Conservation (phyloP, 805 yeast species). For the Starmerella khaoyaiensis region DNA sequence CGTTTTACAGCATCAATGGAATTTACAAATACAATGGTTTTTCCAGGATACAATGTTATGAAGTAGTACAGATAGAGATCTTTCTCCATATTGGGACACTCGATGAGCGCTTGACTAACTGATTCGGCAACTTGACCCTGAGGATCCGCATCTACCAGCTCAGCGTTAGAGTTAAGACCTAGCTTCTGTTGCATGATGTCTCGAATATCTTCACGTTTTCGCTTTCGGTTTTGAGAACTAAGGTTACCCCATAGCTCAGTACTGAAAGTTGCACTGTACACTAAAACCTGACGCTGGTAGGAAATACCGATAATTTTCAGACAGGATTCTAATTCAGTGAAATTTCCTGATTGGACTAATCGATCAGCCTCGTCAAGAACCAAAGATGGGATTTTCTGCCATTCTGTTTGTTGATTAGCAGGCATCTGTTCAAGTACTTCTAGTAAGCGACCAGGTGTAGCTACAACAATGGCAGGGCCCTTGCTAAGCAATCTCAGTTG, state of each 20-base stretch:
- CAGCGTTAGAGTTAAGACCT: slow-evolving; percentile 55
- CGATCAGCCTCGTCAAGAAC: slow-evolving; percentile 96
- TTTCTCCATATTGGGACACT: slow-evolving; percentile 81
- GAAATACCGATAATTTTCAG: slow-evolving; percentile 50
- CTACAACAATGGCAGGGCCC: slow-evolving; percentile 70
- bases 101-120: slow-evolving; percentile 75
- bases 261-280: slow-evolving; percentile 79
- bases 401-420: slow-evolving; percentile 31
- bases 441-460: slow-evolving; percentile 88
- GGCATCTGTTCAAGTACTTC: slow-evolving; percentile 46
- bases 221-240: slow-evolving; percentile 29
- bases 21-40: slow-evolving; percentile 82
- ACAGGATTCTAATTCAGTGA: slow-evolving; percentile 78
- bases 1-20: slow-evolving; percentile 92
- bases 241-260: slow-evolving; percentile 69
- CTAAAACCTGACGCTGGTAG: slow-evolving; percentile 60
- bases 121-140: slow-evolving; percentile 60
- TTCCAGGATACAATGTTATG: slow-evolving; percentile 71
- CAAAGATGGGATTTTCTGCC: slow-evolving; percentile 34
- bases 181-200: slow-evolving; percentile 55
- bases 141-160: slow-evolving; percentile 75
- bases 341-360: slow-evolving; percentile 87
- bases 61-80: slow-evolving; percentile 85
- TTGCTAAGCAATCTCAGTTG: slow-evolving; percentile 64
- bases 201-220: slow-evolving; percentile 42